phyloP scores from a whole-genome alignment of 495 filamentous ascomycete species.

The Ascodesmis nigricans region DNA sequence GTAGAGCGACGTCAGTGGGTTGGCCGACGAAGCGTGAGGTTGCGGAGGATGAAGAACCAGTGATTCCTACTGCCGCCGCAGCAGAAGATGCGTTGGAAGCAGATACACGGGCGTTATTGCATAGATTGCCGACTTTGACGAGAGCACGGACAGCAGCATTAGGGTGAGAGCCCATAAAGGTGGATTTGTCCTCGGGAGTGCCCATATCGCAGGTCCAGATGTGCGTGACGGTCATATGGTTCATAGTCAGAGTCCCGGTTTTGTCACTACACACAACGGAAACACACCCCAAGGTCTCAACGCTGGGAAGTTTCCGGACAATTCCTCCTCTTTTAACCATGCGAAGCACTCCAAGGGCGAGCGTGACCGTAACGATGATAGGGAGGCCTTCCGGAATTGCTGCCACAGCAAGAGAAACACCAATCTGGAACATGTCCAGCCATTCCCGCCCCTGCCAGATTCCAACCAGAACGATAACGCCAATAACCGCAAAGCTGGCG shows the following conservation, averaged over 20 bases:
- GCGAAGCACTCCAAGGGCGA: conserved; percentile 78
- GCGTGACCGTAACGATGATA: conserved; percentile 92
- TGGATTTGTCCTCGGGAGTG: conserved; percentile 35
- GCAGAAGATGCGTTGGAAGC: conserved; percentile 15
- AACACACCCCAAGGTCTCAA: conserved; percentile 92
- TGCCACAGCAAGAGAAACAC: conserved; percentile 86
- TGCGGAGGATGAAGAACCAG: conserved; percentile 21
- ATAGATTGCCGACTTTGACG: conserved; percentile 78
- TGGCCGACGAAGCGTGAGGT: conserved; percentile 80
- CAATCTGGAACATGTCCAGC: conserved; percentile 93
- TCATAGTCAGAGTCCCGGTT: conserved; percentile 85
- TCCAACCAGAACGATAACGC: conserved; percentile 69
- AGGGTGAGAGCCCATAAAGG: conserved; percentile 27
- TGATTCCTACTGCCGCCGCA: conserved; percentile 13
- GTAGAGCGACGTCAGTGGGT: conserved; percentile 84
- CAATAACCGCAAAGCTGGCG: conserved; percentile 88
- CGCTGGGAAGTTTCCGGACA: conserved; percentile 81
- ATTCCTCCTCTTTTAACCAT: conserved; percentile 91
- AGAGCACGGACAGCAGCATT: conserved; percentile 28
- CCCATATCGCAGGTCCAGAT: conserved; percentile 74
- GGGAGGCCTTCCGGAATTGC: conserved; percentile 94
- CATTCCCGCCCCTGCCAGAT: conserved; percentile 70
- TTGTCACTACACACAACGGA: conserved; percentile 99
- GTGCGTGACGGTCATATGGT: conserved; percentile 95
- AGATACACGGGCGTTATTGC: conserved; percentile 76